Evolutionary conservation across 75 land plant genomes (phyloP), one percentile per base, ranked within the genome.

Genomic region (Sequoiadendron giganteum): DNA sequence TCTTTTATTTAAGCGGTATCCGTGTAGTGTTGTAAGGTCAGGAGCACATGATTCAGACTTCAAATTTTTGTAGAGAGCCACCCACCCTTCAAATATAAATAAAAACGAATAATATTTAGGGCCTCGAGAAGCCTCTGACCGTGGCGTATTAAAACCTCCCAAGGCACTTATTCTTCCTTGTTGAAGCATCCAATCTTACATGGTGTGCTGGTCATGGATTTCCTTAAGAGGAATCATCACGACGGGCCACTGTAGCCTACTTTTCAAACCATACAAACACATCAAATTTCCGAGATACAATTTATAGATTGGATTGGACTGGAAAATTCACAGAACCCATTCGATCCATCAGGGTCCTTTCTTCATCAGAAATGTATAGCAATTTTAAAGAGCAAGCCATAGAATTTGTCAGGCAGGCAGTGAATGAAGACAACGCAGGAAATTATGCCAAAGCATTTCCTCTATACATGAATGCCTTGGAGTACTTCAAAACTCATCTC

Each of bases 311-410:
- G 70, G n/a, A 28, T 65, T 65, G 30, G 2, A 25, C 21, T 28
- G 28, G 70, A 65, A 65, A 65, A 21, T 30, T 28, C 70, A 65
- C 28, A 65, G 0, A 21, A 65, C 9, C 70, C n/a, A 65, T 65
- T 65, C 7, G 9, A 25, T 65, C 7, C 70, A 25, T 6, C 70
- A 8, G 7, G 28, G 70, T 1, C n/a, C 68, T 65, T 65, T 34
- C 34, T 72, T 34, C 77, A 1, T 75, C 77, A 42, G 84, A 86
- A 89, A 98, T 98, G 99, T 98, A 98, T 87, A 98, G 99, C 91
- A 98, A 98, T 84, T 98, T 98, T 92, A 97, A 98, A 89, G 99
- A 98, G 92, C 99, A 97, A 88, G 99, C 99, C 40, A 97, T 98
- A 65, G 99, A 98, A 89, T 98, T 93, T 90, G 99, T 98, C 87